These are phyloP conservation scores for Aristolochia californica DNA, from an alignment of 164 flowering plant genomes.

Conservation along the genomic window DNA sequence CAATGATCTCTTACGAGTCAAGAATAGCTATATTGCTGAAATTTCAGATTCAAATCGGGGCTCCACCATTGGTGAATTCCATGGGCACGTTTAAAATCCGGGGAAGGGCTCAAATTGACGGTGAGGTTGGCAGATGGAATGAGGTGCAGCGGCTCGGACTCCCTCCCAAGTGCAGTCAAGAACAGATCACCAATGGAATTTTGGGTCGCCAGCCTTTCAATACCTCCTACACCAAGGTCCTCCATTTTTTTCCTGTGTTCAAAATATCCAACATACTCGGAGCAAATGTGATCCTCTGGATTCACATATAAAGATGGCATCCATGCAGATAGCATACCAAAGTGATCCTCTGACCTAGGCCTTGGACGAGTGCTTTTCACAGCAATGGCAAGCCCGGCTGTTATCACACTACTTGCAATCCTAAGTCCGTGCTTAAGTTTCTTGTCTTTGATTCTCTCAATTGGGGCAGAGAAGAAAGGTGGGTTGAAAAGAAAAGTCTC, in stretches of 20 bases:
- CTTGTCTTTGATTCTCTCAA: slow-evolving; percentile 56
- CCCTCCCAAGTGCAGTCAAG: slow-evolving; percentile 40
- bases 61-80: slow-evolving; percentile 79
- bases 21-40: slow-evolving; percentile 20
- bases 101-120: slow-evolving; percentile 25
- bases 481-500: slow-evolving; percentile 81
- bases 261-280: slow-evolving; percentile 67
- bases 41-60: slow-evolving; percentile 29
- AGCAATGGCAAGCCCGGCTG: slow-evolving; percentile 60
- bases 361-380: slow-evolving; percentile 17
- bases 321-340: slow-evolving; percentile 42
- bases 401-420: slow-evolving; percentile 48
- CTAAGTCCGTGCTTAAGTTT: slow-evolving; percentile 57
- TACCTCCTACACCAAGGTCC: slow-evolving; percentile 43
- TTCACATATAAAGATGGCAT: slow-evolving; percentile 53
- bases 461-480: slow-evolving; percentile 66
- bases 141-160: slow-evolving; percentile 47
- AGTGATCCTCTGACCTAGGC: slow-evolving; percentile 26
- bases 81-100: slow-evolving; percentile 45
- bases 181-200: slow-evolving; percentile 42
- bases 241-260: slow-evolving; percentile 67
- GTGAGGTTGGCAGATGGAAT: slow-evolving; percentile 59
- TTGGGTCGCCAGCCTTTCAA: slow-evolving; percentile 54
- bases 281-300: slow-evolving; percentile 49
- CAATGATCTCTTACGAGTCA: no score